Percentiles rank a stretch among this genome's conserved stretches.
These are phyloP conservation scores for Exophiala phaeomuriformis DNA, from an alignment of 2,329 filamentous ascomycete genomes.

Conservation along the genomic window DNA sequence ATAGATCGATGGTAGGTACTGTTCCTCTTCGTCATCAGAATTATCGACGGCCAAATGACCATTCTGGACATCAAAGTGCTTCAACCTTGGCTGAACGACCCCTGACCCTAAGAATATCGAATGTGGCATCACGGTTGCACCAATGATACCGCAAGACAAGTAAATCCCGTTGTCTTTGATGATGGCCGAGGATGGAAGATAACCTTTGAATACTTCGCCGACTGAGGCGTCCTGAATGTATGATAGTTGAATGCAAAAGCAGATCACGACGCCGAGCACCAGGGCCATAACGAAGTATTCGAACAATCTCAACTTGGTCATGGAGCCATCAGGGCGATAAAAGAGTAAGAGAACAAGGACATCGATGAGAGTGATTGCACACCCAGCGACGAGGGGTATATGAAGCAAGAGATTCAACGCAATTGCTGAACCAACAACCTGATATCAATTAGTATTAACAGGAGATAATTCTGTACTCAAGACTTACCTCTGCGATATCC, in stretches of 20 bases:
- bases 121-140: slow-evolving; percentile 53
- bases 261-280: slow-evolving; percentile 50
- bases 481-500: slow-evolving; percentile 61
- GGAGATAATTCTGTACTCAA: too few relatives aligned
- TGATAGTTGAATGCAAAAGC: slow-evolving; percentile 52
- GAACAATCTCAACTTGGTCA: slow-evolving; percentile 47
- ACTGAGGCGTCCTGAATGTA: slow-evolving; percentile 44
- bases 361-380: slow-evolving; percentile 50
- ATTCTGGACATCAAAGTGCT: slow-evolving; percentile 41
- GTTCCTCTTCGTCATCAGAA: slow-evolving; percentile 41
- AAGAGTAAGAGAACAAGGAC: slow-evolving; percentile 52
- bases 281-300: slow-evolving; percentile 49
- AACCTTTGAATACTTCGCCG: slow-evolving; percentile 49
- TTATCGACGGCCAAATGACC: slow-evolving; percentile 26
- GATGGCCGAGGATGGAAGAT: slow-evolving; percentile 48
- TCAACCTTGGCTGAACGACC: slow-evolving; percentile 48
- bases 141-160: slow-evolving; percentile 48
- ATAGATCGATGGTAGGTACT: slow-evolving; percentile 62
- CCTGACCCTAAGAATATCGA: slow-evolving; percentile 52
- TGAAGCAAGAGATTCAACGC: slow-evolving; percentile 49
- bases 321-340: slow-evolving; percentile 47
- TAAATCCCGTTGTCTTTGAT: slow-evolving; percentile 48
- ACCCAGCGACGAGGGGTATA: slow-evolving; percentile 49
- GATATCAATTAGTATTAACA: too few relatives aligned
- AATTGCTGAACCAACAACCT: slow-evolving; percentile 52